A percentile compares a stretch with the other conserved stretches of the same genome.
phyloP scores from a whole-genome alignment of 169 alveolate genomes.

The Eimeria tenella region DNA sequence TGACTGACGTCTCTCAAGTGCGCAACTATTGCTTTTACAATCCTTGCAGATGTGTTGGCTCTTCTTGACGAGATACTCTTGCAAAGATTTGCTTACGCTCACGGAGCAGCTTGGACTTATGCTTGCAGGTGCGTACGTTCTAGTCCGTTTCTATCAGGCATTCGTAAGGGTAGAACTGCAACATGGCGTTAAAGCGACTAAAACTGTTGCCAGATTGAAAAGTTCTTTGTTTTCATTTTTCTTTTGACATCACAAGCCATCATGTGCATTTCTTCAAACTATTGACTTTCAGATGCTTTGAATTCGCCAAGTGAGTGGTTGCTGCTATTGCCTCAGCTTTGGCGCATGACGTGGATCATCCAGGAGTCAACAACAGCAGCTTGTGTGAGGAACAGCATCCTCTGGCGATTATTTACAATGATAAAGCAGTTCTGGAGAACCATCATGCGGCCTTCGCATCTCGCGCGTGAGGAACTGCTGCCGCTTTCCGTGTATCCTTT shows the following conservation, averaged over 20 bases:
- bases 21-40: no score
- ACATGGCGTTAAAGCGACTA: no score
- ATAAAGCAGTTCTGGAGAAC: conserved; percentile 87
- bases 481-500: background rate
- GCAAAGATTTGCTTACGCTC: conserved; percentile 66
- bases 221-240: no score
- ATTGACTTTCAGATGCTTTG: no score
- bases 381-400: conserved; percentile 81
- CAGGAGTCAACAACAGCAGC: conserved; percentile 88
- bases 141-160: no score
- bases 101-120: conserved; percentile 76
- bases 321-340: conserved; percentile 83
- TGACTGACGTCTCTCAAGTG: no score
- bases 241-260: no score
- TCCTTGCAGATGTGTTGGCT: conserved; percentile 79
- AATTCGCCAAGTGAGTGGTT: background rate
- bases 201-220: no score
- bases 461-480: conserved; percentile 62
- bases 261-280: no score
- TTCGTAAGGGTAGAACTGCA: no score
- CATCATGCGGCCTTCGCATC: conserved; percentile 87
- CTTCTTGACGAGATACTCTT: conserved; percentile 71
- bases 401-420: conserved; percentile 87
- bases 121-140: conserved; percentile 70
- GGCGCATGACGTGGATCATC: conserved; percentile 91